Percentiles rank a stretch among this genome's conserved stretches.
These are phyloP conservation scores for Chlorella sp. DNA, from an alignment of 139 green algal species.

Conservation along the genomic window DNA sequence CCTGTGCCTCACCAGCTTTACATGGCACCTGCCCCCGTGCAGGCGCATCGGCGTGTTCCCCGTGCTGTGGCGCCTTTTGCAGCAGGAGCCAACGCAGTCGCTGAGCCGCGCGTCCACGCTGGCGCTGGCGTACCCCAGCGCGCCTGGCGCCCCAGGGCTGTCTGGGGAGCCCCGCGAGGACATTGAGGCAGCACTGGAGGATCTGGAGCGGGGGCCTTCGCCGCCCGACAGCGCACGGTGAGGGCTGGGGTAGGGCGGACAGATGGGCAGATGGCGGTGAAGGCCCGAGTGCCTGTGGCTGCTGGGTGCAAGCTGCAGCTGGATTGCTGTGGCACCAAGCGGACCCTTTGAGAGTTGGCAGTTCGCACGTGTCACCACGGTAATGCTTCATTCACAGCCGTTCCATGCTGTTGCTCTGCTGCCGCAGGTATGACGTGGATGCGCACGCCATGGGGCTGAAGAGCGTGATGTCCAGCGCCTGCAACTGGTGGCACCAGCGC, in stretches of 20 bases:
- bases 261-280: too few species aligned
- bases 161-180: background rate
- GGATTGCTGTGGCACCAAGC: background rate
- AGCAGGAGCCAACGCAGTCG: background rate
- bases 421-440: conserved; percentile 7
- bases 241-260: background rate
- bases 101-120: background rate
- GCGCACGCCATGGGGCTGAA: background rate
- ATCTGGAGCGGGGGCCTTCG: conserved; percentile 1
- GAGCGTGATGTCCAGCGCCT: background rate
- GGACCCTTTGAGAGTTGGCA: background rate
- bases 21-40: background rate
- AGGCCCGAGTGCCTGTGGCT: background rate
- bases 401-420: too few species aligned
- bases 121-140: too few species aligned
- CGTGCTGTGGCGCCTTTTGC: background rate
- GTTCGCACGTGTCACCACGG: background rate
- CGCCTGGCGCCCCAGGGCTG: background rate
- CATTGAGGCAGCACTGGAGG: conserved; percentile 1
- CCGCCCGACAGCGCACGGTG: background rate
- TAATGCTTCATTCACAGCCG: background rate
- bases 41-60: conserved; percentile 23
- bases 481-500: conserved; percentile 8
- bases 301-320: background rate
- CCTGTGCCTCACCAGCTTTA: too few species aligned